These are phyloP conservation scores for Phytophthora cryptogea DNA, from an alignment of 352 stramenopile genomes.

Conservation along the genomic window DNA sequence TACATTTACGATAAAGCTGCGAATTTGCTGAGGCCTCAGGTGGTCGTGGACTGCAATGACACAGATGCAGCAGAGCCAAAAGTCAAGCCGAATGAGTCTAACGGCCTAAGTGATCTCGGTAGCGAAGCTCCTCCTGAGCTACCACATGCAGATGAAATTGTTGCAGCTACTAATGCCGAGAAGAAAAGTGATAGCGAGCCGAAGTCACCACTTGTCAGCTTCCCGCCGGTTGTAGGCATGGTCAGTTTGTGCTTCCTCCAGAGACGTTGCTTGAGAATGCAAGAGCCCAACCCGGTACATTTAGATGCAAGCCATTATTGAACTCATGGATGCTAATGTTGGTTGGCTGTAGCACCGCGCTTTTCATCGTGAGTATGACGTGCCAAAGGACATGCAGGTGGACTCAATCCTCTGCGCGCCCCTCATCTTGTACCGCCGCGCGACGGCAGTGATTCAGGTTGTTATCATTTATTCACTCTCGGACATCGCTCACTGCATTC, in stretches of 20 bases:
- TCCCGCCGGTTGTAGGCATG: conserved; percentile 61
- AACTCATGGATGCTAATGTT: background rate
- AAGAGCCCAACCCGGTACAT: conserved; percentile 50
- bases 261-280: conserved; percentile 59
- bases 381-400: conserved; percentile 49
- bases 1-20: conserved; percentile 60
- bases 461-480: background rate
- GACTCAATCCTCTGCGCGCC: conserved; percentile 65
- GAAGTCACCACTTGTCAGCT: conserved; percentile 29
- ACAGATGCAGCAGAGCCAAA: background rate
- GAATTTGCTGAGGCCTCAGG: conserved; percentile 48
- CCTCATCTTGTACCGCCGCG: conserved; percentile 55
- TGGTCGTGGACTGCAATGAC: conserved; percentile 25
- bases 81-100: background rate
- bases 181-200: background rate
- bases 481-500: background rate
- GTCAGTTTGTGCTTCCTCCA: conserved; percentile 64
- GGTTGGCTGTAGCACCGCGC: conserved; percentile 43
- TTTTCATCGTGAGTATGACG: conserved; percentile 67
- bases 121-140: background rate
- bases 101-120: background rate
- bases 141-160: background rate
- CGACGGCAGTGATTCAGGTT: conserved; percentile 67
- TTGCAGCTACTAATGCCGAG: background rate
- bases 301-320: background rate